A percentile compares a stretch with the other conserved stretches of the same genome.
These are phyloP conservation scores for Sporothrix dimorphospora DNA, from an alignment of 2,329 filamentous ascomycete genomes.

Conservation along the genomic window DNA sequence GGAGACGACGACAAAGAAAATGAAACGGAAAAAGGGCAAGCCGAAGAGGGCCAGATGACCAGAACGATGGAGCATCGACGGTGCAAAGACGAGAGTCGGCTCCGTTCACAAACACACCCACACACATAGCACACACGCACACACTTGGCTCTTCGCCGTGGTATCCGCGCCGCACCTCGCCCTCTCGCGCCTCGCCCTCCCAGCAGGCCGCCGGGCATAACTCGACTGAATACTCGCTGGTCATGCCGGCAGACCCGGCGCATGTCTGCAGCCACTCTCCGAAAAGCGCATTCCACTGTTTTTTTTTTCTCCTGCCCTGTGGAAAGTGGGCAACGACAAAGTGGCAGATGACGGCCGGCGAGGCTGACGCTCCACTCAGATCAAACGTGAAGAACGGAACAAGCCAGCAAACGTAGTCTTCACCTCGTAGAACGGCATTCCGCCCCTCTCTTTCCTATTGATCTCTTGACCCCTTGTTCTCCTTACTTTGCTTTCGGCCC, in stretches of 20 bases:
- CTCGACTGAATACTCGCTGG: too few relatives aligned
- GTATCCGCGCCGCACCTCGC: slow-evolving; percentile 1
- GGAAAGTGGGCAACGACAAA: neutral
- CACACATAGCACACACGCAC: neutral
- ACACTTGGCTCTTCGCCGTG: neutral
- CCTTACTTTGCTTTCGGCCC: neutral
- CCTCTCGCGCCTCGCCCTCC: slow-evolving; percentile 8
- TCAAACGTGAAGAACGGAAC: too few relatives aligned
- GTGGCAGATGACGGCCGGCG: neutral
- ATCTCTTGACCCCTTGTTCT: neutral
- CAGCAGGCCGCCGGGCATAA: neutral
- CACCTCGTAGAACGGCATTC: neutral
- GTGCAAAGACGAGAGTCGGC: neutral
- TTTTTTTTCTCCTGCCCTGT: neutral
- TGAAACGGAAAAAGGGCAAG: neutral
- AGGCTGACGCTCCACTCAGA: too few relatives aligned
- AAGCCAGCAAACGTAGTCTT: too few relatives aligned
- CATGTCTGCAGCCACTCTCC: neutral
- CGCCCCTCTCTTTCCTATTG: neutral
- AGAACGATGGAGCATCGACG: neutral
- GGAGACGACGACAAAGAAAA: neutral
- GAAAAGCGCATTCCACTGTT: neutral
- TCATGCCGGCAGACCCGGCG: slow-evolving; percentile 12
- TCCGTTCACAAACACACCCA: neutral
- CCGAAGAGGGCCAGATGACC: neutral